Percentiles rank a stretch among this genome's conserved stretches.
phyloP scores from a whole-genome alignment of 371 early-diverging fungal genomes.

The Paraphysoderma sedebokerense region DNA sequence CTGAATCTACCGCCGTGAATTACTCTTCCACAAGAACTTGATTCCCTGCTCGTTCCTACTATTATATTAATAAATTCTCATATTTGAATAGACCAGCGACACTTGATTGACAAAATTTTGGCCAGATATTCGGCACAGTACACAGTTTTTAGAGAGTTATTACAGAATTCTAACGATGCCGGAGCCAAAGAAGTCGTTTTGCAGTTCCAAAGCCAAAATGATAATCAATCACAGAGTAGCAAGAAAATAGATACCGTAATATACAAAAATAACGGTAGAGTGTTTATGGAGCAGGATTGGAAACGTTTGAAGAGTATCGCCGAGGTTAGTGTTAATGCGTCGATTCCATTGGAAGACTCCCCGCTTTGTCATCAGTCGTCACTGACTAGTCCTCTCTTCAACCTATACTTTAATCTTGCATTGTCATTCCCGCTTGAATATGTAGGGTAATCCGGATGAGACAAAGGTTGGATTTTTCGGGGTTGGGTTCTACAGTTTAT shows the following conservation, averaged over 20 bases:
- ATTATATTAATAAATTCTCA: no score
- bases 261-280: constrained; percentile 71
- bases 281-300: constrained; percentile 74
- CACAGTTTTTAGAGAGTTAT: constrained; percentile 24
- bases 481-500: constrained; percentile 72
- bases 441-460: constrained; percentile 1
- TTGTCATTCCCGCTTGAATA: no score
- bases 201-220: constrained; percentile 26
- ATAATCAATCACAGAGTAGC: not conserved
- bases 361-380: no score
- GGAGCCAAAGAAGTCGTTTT: constrained; percentile 34
- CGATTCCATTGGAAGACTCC: no score
- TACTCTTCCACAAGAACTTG: no score
- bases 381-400: no score
- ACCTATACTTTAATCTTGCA: not conserved
- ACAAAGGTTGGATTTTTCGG: constrained; percentile 70
- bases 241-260: constrained; percentile 18
- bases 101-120: constrained; percentile 82
- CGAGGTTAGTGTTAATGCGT: constrained; percentile 63
- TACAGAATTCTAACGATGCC: constrained; percentile 28
- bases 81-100: constrained; percentile 69
- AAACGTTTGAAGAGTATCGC: constrained; percentile 64
- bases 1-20: no score
- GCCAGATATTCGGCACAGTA: constrained; percentile 35
- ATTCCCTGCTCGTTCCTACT: no score